phyloP scores from a whole-genome alignment of 768 basidiomycete genomes.

The Pholiota conissans region DNA sequence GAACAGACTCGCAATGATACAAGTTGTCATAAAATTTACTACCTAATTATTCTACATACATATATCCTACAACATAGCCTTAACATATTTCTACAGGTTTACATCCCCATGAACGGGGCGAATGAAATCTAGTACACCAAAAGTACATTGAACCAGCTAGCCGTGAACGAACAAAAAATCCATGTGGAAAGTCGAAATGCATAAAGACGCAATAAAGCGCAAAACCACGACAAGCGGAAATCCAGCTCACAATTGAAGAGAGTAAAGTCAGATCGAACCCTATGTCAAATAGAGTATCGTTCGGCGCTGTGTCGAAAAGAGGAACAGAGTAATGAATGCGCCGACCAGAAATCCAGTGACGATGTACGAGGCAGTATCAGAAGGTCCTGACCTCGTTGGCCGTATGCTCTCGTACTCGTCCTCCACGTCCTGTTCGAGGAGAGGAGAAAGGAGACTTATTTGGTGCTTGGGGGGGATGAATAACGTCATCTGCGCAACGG shows the following conservation, averaged over 20 bases:
- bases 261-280: conserved; percentile 4
- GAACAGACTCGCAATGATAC: too few species aligned
- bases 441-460: conserved; percentile 15
- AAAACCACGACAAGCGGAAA: neutral
- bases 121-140: too few species aligned
- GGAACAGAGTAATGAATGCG: conserved; percentile 31
- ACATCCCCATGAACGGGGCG: too few species aligned
- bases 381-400: conserved; percentile 15
- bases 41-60: too few species aligned
- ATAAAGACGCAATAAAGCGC: conserved; percentile 1
- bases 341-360: conserved; percentile 55
- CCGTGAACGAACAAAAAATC: too few species aligned
- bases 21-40: too few species aligned
- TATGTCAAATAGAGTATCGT: conserved; percentile 32
- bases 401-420: conserved; percentile 10
- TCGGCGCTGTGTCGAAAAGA: conserved; percentile 33
- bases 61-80: too few species aligned
- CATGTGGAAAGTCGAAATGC: too few species aligned
- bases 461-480: conserved; percentile 17
- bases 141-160: too few species aligned
- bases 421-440: conserved; percentile 1
- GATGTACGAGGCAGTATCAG: conserved; percentile 37
- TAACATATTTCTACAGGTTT: too few species aligned
- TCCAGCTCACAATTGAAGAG: neutral
- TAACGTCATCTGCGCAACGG: conserved; percentile 1